Base-by-base conservation (phyloP, 2,329 filamentous ascomycete genomes). In the Cladosporium phlei region DNA sequence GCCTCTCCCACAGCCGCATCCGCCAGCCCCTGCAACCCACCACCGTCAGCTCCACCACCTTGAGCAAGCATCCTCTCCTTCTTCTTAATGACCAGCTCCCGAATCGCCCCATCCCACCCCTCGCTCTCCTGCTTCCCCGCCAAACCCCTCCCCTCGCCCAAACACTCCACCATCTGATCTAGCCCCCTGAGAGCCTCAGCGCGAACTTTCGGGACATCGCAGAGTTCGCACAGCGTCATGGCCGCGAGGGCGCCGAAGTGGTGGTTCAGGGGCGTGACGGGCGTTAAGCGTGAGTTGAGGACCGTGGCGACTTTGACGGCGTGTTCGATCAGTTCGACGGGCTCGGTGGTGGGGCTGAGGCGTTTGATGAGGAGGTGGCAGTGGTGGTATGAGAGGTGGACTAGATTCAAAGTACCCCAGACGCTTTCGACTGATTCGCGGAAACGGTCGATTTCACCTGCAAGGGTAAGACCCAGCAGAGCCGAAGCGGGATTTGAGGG, bases 381-480 rank as follows among this genome's bases (percentile, higher is more conserved):
- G 61, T 87, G 82, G 77, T 84, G 86, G 65, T 85, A 87, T 14
- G 77, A 77, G 19, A 88, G 71, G 55, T 85, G 79, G 2, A 87
- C 71, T 24, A 83, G 73, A 17, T 78, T 78, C 20, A 82, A 68
- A 33, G 74, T 72, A 10, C 71, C 66, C 61, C 68, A 69, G 37
- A 70, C 61, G 5, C 59, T 63, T 3, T 83, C 80, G 2, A 87
- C 71, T 45, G 79, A 74, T 61, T 85, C 80, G 6, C 80, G 76
- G 62, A 83, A 85, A 48, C 82, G 73, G 57, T 87, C 83, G 33
- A 83, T 70, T 51, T 79, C 73, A n/a, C 75, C 69, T 49, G 75
- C 72, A 37, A 82, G 68, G 24, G 78, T 69, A 12, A 70, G 69
- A 32, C 70, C 72, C 12, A 79, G 59, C 14, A 76, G 64, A 20